Conservation (phyloP, 2,329 filamentous ascomycete genomes). For the Cryphonectria carpinicola region DNA sequence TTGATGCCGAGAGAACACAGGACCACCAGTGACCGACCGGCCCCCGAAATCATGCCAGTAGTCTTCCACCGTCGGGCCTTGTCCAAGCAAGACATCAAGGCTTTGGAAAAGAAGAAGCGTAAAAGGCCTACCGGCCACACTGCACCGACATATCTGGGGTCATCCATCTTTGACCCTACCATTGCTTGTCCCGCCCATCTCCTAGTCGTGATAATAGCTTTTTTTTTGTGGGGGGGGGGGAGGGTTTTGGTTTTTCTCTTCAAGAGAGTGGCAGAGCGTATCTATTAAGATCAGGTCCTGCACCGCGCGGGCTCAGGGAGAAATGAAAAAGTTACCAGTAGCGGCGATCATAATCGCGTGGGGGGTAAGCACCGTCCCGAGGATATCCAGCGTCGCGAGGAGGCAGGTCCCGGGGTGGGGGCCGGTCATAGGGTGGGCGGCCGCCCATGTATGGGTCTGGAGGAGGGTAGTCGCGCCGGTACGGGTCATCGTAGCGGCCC, state of each 20-base stretch:
- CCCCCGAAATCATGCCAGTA: background rate
- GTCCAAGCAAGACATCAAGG: background rate
- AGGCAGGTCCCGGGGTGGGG: slow-evolving; percentile 53
- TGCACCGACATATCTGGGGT: slow-evolving; percentile 11
- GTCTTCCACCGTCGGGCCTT: background rate
- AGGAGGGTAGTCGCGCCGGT: slow-evolving; percentile 70
- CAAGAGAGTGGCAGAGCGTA: slow-evolving; percentile 15
- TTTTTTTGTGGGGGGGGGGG: too few species aligned
- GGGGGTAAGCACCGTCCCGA: slow-evolving; percentile 52
- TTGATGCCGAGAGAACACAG: background rate
- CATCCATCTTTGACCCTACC: background rate
- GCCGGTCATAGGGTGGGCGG: slow-evolving; percentile 60
- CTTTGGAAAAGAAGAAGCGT: background rate
- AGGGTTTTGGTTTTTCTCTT: background rate
- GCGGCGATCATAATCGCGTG: slow-evolving; percentile 49
- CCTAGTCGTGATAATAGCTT: slow-evolving; percentile 20
- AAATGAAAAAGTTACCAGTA: slow-evolving; percentile 48
- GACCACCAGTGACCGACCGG: background rate
- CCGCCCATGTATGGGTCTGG: slow-evolving; percentile 64
- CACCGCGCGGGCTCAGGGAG: slow-evolving; percentile 29
- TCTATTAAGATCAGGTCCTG: slow-evolving; percentile 31
- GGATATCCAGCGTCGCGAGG: slow-evolving; percentile 56
- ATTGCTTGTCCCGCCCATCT: slow-evolving; percentile 20
- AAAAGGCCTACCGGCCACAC: background rate
- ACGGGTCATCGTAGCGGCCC: slow-evolving; percentile 76